Base-by-base conservation (phyloP, 2,329 filamentous ascomycete species). In the Claviceps spartinae region DNA sequence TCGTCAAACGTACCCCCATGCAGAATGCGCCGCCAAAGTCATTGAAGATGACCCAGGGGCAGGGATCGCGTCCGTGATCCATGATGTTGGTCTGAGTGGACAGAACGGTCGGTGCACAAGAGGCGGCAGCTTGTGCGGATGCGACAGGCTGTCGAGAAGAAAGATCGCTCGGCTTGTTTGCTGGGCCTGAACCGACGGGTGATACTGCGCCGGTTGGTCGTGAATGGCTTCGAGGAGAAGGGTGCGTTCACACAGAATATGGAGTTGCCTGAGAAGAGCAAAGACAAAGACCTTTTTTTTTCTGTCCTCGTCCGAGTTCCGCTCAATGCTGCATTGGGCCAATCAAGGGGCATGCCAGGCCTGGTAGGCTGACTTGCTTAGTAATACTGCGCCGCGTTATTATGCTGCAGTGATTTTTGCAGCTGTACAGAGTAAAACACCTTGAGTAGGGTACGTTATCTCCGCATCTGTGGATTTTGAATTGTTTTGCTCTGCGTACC, bases 21-120 rank as follows among this genome's bases (percentile, higher is more conserved):
- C 81, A 84, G 65, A 97, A 96, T 53, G 91, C 93, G 72, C 93
- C 93, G 57, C 93, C 93, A 67, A 97, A 97, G 74, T 98, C 93
- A 72, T 90, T 95, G 60, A 97, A 79, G 59, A 93, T 86, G 65
- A 97, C 90, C 84, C 85, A 97, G 52, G 93, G 93, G 72, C 93
- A 97, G 57, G 93, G 93, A 72, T 97, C 93, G 74, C 93, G 81
- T 58, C 87, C 86, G 77, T 97, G 93, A 82, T 98, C 91, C 86
- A 95, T 93, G 50, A 43, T 52, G 50, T 44, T n/a, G 7, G 14
- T 51, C 46, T 45, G n/a, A 24, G 34, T 13, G 24, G 7, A 38
- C 30, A 18, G 30, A 38, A 38, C 30, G 6, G 51, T 41, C 20
- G 48, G 43, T 20, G 22, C 20, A 41, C 20, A 41, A 9, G 18